Conservation (phyloP, 2,329 filamentous ascomycete species). For the Penicillium sp. region DNA sequence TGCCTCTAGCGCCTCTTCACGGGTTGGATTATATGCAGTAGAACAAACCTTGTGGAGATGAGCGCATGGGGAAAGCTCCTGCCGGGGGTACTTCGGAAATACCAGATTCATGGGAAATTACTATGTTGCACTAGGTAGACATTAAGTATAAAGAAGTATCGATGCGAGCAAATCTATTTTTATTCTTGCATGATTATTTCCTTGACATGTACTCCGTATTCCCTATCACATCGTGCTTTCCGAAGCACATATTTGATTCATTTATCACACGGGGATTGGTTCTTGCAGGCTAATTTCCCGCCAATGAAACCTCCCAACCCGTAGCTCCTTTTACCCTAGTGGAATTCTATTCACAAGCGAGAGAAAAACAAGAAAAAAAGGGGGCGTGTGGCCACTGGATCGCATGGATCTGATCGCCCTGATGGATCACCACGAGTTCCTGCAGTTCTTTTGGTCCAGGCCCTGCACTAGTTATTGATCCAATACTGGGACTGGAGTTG, state of each 20-base stretch:
- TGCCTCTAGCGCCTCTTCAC: neutral
- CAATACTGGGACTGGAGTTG: neutral
- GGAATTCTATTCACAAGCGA: neutral
- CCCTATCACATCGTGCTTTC: neutral
- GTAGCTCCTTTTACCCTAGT: neutral
- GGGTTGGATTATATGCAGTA: constrained; percentile 1
- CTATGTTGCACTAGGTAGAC: neutral
- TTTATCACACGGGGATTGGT: neutral
- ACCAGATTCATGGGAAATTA: neutral
- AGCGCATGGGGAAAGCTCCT: constrained; percentile 2
- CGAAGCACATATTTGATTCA: neutral
- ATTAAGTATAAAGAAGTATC: neutral
- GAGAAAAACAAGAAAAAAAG: neutral
- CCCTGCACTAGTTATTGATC: constrained; percentile 4
- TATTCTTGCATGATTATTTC: neutral
- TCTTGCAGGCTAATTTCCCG: neutral
- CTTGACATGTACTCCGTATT: neutral
- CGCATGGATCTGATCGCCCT: neutral
- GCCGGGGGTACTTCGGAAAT: neutral
- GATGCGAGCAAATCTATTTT: neutral
- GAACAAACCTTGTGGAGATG: neutral
- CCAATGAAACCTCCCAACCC: neutral
- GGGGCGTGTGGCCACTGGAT: neutral
- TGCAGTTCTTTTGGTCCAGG: constrained; percentile 5
- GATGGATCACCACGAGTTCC: neutral